Evolutionary conservation across 1,284 basidiomycete genomes (phyloP), one percentile per base, ranked within the genome.

Genomic region (Macrocybe sp.): DNA sequence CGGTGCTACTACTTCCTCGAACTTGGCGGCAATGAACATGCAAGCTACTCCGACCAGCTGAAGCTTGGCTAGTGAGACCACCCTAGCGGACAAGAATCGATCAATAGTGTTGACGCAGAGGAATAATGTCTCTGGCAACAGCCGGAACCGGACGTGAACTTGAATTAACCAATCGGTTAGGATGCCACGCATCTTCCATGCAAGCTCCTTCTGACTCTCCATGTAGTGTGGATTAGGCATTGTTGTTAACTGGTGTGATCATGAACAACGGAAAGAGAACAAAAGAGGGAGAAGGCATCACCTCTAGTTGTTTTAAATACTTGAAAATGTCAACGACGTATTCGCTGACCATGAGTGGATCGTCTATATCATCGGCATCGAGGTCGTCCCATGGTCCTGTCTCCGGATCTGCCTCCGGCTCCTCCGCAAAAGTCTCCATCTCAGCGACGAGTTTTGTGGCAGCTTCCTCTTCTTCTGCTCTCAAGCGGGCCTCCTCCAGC

Each of bases 111-210:
- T 98, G 62, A 92, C 77, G 54, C 89, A 88, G 50, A 99, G 82
- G 74, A 96, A 98, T 44, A 99, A 83, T 0, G 96, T 98, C 71
- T 99, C 96, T 7, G 95, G 94, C 6, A 97, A 78, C 12, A 99
- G 79, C 50, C 87, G 87, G 76, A 98, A 97, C 59, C 93, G 92
- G 56, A 84, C 78, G 66, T 99, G 96, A 16, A 97, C 89, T 70
- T 98, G 94, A 56, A 99, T 87, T 51, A 99, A 78, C 97, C 96
- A 98, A 74, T 99, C 96, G 52, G 89, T 88, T 32, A 99, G 81
- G 55, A 97, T 91, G 11, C 89, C 89, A 16, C 94, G 91, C 91
- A 96, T 95, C 49, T 84, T 84, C 93, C 93, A 97, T 3, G 87
- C 85, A 32, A 97, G 78, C 58, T 95, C 91, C 59, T 85, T 88